Conservation (phyloP, 1,139 yeast genomes). For the Dujonia santamariae region DNA sequence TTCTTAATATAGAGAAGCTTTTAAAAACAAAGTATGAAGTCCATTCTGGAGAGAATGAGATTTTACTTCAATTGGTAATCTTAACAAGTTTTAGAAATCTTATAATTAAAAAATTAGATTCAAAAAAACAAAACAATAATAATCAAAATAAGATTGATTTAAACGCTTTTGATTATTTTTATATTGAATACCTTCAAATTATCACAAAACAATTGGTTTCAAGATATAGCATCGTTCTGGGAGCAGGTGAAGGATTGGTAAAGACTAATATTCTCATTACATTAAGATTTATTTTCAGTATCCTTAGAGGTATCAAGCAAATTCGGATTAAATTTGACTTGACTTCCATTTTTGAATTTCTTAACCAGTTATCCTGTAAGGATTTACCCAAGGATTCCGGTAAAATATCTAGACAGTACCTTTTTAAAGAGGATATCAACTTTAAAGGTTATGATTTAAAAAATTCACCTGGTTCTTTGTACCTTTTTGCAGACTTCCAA, state of each 20-base stretch:
- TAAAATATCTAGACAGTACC: constrained; percentile 36
- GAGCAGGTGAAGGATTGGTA: constrained; percentile 3
- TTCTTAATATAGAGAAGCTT: constrained; percentile 6
- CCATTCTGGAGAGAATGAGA: not conserved
- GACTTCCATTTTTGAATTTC: not conserved
- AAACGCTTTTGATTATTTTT: constrained; percentile 10
- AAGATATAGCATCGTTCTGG: constrained; percentile 3
- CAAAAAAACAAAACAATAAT: no score
- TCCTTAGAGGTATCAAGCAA: constrained; percentile 5
- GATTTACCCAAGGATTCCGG: not conserved
- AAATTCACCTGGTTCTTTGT: not conserved
- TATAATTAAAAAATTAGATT: no score
- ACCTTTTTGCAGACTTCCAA: constrained; percentile 2
- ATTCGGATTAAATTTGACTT: not conserved
- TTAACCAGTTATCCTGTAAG: not conserved
- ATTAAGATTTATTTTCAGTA: constrained; percentile 4
- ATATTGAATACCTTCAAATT: not conserved
- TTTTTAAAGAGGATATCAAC: constrained; percentile 62
- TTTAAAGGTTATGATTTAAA: constrained; percentile 48
- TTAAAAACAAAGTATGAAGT: not conserved
- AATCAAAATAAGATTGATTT: constrained; percentile 12
- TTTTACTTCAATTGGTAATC: constrained; percentile 21
- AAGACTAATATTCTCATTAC: constrained; percentile 6
- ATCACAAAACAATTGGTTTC: constrained; percentile 3
- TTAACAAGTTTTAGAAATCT: constrained; percentile 20